Percentiles rank a stretch among this genome's conserved stretches.
phyloP scores from a whole-genome alignment of 768 basidiomycete species.

The Terana coerulea region DNA sequence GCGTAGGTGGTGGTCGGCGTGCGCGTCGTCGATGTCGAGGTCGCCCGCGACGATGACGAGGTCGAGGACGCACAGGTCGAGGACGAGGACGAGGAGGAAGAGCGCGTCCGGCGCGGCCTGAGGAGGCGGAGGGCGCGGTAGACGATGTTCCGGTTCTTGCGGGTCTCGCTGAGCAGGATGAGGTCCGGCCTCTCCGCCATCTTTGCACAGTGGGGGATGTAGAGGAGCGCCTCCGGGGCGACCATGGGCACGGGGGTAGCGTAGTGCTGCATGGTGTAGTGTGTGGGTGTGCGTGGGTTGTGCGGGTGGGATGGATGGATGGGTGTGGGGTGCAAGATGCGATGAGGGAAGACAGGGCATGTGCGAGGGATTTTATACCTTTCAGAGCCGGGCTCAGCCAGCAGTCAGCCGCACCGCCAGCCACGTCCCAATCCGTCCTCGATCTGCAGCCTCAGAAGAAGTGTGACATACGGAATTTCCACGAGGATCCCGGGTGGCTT shows the following conservation, averaged over 20 bases:
- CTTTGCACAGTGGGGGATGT: slow-evolving; percentile 1
- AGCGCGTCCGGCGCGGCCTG: not conserved
- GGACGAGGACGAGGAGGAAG: not conserved
- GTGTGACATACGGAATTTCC: too few relatives aligned
- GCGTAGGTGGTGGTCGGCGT: not conserved
- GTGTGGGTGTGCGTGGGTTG: not conserved
- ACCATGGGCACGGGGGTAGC: slow-evolving; percentile 3
- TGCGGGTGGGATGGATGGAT: not conserved
- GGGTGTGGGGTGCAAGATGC: not conserved
- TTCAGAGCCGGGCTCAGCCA: too few relatives aligned
- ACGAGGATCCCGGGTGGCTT: too few relatives aligned
- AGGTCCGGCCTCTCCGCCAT: not conserved
- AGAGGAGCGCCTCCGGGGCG: slow-evolving; percentile 1
- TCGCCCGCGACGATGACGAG: too few relatives aligned
- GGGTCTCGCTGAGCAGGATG: slow-evolving; percentile 2
- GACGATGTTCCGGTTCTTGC: not conserved
- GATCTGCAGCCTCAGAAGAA: too few relatives aligned
- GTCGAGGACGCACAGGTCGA: too few relatives aligned
- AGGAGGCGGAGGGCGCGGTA: slow-evolving; percentile 1
- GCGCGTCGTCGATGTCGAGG: not conserved
- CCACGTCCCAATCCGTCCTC: too few relatives aligned
- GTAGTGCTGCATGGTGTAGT: slow-evolving; percentile 2
- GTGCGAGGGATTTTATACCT: too few relatives aligned
- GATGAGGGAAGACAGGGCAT: too few relatives aligned
- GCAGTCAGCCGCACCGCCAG: too few relatives aligned